Base-by-base conservation (phyloP, 495 filamentous ascomycete species). In the Aspergillus haitiensis region DNA sequence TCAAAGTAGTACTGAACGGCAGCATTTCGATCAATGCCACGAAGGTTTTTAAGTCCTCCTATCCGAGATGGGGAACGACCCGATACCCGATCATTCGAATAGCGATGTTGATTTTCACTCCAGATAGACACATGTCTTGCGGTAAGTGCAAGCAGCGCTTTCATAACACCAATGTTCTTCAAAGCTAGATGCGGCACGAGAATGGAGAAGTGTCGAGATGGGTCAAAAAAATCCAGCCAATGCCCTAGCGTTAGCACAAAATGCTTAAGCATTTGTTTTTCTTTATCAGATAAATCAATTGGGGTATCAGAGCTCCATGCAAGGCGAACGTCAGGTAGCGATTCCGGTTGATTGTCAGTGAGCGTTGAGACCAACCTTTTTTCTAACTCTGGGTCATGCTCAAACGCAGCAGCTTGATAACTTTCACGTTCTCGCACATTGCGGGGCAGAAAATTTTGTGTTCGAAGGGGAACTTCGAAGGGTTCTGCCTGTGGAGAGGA, bases 1-100 rank as follows among this genome's bases (percentile, higher is more conserved):
- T 71, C 64, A 18, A 66, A 67, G 44, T 71, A 71, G 33, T 67
- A 71, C 49, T 67, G 63, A n/a, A 69, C 57, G n/a, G 67, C 61
- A 2, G 53, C 27, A 15, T 65, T 54, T 6, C 56, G 63, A 46
- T 65, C 47, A 31, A 56, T 55, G 6, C 16, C 49, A 3, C 47
- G 27, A n/a, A 53, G 35, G 1, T 56, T 32, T 10, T n/a, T 42
- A 3, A 46, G 16, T 34, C 40, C 13, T 10, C 36, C 11, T 6
- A n/a, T 32, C 54, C 40, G 34, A 11, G 40, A 16, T 36, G 16
- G 39, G 13, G n/a, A 15, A 34, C 33, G 31, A 12, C 31, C 11
- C 2, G 47, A 31, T 5, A 46, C 21, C 1, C 40, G 40, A 10
- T 31, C 48, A 32, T 36, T 27, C 21, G 21, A 18, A 6, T 16